Evolutionary conservation across 2,329 filamentous ascomycete species (phyloP).

Genomic region (Aspergillus versicolor): DNA sequence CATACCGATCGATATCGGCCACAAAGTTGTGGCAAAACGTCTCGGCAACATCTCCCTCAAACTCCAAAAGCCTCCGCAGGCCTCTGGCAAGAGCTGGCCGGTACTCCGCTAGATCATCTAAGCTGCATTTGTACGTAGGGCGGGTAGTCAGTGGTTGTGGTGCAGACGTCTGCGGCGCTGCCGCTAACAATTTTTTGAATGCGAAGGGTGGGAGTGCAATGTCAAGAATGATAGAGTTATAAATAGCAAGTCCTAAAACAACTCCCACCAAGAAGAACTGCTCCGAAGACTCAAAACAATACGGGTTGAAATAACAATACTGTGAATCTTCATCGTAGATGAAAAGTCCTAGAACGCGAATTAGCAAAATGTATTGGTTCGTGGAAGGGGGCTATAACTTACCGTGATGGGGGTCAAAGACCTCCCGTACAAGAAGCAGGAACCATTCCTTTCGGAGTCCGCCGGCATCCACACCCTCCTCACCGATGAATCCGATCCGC

Average conservation of each 20-base stretch:
- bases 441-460: conserved; percentile 95
- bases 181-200: conserved; percentile 80
- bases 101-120: conserved; percentile 82
- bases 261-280: conserved; percentile 90
- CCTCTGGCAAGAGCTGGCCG: conserved; percentile 73
- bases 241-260: conserved; percentile 83
- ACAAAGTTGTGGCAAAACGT: conserved; percentile 83
- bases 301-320: conserved; percentile 91
- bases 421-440: conserved; percentile 77
- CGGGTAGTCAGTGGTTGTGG: conserved; percentile 57
- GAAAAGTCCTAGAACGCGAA: conserved; percentile 68
- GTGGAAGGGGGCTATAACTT: conserved; percentile 33
- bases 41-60: conserved; percentile 76
- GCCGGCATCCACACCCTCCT: conserved; percentile 88
- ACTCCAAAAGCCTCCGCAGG: conserved; percentile 74
- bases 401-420: conserved; percentile 90
- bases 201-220: conserved; percentile 84
- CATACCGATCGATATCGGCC: conserved; percentile 74
- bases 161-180: conserved; percentile 64
- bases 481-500: conserved; percentile 79
- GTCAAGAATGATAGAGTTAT: conserved; percentile 91
- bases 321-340: conserved; percentile 86
- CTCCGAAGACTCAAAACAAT: conserved; percentile 85
- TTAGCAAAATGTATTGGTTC: background rate
- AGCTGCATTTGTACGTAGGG: conserved; percentile 65